Evolutionary conservation across 495 filamentous ascomycete genomes (phyloP).

Genomic region (Lasiosphaeriaceae sp.): DNA sequence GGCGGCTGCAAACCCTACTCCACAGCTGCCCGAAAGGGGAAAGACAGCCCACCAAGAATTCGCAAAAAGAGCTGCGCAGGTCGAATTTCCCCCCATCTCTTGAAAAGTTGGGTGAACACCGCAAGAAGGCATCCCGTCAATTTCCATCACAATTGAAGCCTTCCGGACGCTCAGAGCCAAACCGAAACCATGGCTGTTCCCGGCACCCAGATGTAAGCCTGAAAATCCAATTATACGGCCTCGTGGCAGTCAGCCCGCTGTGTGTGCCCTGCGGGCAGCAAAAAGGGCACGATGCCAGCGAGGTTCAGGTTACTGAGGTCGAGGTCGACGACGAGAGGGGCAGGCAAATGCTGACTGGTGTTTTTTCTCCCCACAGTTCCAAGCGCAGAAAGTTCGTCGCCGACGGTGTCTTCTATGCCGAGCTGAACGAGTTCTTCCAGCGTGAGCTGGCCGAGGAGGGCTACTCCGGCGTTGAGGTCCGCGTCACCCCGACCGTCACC

Average conservation of each 20-base stretch:
- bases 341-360: conserved; percentile 16
- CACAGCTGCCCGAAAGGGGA: conserved; percentile 16
- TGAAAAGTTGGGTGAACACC: conserved; percentile 29
- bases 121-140: conserved; percentile 27
- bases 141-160: conserved; percentile 25
- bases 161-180: conserved; percentile 24
- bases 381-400: conserved; percentile 99
- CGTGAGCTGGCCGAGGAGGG: conserved; percentile 99
- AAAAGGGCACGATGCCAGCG: too few relatives aligned
- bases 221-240: background rate
- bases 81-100: conserved; percentile 29
- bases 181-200: conserved; percentile 48
- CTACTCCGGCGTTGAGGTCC: conserved; percentile 99
- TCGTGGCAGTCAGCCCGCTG: background rate
- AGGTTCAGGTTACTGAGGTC: too few relatives aligned
- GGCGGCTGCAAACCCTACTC: conserved; percentile 30
- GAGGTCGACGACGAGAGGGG: background rate
- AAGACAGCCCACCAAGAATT: conserved; percentile 33
- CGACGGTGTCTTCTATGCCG: conserved; percentile 99
- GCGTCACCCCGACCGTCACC: conserved; percentile 98
- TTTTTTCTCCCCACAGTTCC: conserved; percentile 53
- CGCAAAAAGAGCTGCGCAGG: conserved; percentile 31
- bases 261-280: too few relatives aligned
- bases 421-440: conserved; percentile 99
- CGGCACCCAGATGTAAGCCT: conserved; percentile 54